These are phyloP conservation scores for Solanum rostratum DNA, from an alignment of 257 asterid genomes.

Conservation along the genomic window DNA sequence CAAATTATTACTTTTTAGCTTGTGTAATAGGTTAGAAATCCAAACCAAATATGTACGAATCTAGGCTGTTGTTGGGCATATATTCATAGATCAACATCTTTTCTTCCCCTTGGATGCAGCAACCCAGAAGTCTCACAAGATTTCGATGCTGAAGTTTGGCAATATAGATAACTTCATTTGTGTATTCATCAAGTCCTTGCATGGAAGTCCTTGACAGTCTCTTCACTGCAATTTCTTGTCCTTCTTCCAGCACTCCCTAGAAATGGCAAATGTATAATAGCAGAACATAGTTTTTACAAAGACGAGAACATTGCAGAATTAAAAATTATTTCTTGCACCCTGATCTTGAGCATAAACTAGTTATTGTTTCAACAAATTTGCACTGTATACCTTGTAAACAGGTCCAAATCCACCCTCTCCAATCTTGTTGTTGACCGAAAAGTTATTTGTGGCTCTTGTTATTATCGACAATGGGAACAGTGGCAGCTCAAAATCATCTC, in stretches of 20 bases:
- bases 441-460: background rate
- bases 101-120: background rate
- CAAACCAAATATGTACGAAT: background rate
- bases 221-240: conserved; percentile 28
- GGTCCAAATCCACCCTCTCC: conserved; percentile 3
- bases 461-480: conserved; percentile 8
- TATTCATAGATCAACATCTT: background rate
- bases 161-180: conserved; percentile 19
- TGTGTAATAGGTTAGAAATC: background rate
- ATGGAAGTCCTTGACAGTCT: conserved; percentile 22
- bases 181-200: conserved; percentile 7
- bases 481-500: conserved; percentile 11
- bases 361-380: background rate
- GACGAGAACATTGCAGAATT: background rate
- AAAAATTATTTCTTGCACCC: background rate
- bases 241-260: conserved; percentile 15
- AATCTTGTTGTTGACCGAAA: background rate
- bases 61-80: background rate
- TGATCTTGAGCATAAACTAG: background rate
- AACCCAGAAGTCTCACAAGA: background rate
- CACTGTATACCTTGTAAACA: background rate
- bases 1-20: background rate
- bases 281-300: background rate
- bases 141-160: conserved; percentile 16
- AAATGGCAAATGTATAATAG: background rate